These are phyloP conservation scores for Dalechampia spathulata DNA, from an alignment of 441 rosid genomes.

Conservation along the genomic window DNA sequence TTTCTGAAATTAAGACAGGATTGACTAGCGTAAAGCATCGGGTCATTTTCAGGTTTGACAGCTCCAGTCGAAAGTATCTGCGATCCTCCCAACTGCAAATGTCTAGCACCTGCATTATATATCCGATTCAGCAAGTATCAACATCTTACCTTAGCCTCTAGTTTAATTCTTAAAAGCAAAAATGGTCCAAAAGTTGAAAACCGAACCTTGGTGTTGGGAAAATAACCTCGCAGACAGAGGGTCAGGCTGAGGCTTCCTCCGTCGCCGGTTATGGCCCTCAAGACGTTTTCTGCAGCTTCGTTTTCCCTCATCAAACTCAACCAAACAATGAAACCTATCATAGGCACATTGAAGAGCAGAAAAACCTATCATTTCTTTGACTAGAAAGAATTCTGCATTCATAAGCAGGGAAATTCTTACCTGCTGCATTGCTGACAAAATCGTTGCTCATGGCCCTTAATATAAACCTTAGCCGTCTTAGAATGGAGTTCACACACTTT, in stretches of 20 bases:
- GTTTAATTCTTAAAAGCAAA: neutral
- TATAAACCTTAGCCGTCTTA: conserved; percentile 47
- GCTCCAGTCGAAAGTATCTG: conserved; percentile 30
- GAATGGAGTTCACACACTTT: conserved; percentile 70
- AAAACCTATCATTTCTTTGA: neutral
- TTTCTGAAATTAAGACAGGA: conserved; percentile 28
- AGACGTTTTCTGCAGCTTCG: conserved; percentile 80
- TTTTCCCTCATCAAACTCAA: conserved; percentile 70
- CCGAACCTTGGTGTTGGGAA: conserved; percentile 40
- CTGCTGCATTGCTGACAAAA: conserved; percentile 89
- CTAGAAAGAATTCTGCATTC: neutral
- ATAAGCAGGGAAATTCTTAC: conserved; percentile 20
- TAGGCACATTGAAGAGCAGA: conserved; percentile 5
- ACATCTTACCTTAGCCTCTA: neutral
- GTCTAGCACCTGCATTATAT: conserved; percentile 33
- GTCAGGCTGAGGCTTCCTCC: conserved; percentile 65
- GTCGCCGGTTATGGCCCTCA: conserved; percentile 68
- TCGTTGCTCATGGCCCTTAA: conserved; percentile 52
- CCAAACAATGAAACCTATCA: conserved; percentile 64
- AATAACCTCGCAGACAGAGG: conserved; percentile 37
- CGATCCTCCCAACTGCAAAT: conserved; percentile 34
- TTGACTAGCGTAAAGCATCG: conserved; percentile 17
- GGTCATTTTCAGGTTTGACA: conserved; percentile 30
- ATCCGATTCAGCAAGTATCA: neutral
- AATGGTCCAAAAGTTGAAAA: neutral